Base-by-base conservation (phyloP, 1,139 yeast species). In the Debaryomyces subglobosus region DNA sequence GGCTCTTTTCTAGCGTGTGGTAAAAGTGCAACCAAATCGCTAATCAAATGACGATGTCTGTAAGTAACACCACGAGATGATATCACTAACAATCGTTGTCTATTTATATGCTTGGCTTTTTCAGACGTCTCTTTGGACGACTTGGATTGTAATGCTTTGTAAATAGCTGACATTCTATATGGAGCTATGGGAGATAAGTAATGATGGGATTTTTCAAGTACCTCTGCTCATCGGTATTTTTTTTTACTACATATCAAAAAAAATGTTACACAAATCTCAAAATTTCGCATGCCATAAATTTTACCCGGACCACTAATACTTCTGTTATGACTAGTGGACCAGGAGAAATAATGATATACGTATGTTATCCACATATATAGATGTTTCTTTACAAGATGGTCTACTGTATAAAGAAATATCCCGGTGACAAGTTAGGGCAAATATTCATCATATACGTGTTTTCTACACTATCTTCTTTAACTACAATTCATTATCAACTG, bases 1-100 rank as follows among this genome's bases (percentile, higher is more conserved):
- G 98, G 96, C 71, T 94, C 99, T 67, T 92, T 94, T 68, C 97
- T 85, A 39, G 96, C 89, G 65, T 94, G 99, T 53, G 99, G 99
- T 67, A 95, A 72, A 67, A 95, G 76, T 39, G 84, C 73, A 54
- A 84, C 76, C 56, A 94, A 74, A 69, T 95, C 99, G 58, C 83
- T 81, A 57, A 94, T 89, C 62, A 95, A 74, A 71, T 95, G 98
- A 64, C 99, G 92, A 65, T 94, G 99, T 73, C 99, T 85, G 68
- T 78, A 89, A 38, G 92, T 92, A 49, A 92, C 89, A 55, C 99
- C 99, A 68, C 99, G 83, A 39, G 97, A 91, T 4, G 97, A 89
- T 62, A 94, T 89, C 54, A 94, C 80, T 54, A 94, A 76, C 45
- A 91, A 89, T 60, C 94, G 81, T 67, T 89, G 96, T 69, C 86